A percentile compares a stretch with the other conserved stretches of the same genome.
These are phyloP conservation scores for Scleromitrula shiraiana DNA, from an alignment of 2,329 filamentous ascomycete genomes.

Conservation along the genomic window DNA sequence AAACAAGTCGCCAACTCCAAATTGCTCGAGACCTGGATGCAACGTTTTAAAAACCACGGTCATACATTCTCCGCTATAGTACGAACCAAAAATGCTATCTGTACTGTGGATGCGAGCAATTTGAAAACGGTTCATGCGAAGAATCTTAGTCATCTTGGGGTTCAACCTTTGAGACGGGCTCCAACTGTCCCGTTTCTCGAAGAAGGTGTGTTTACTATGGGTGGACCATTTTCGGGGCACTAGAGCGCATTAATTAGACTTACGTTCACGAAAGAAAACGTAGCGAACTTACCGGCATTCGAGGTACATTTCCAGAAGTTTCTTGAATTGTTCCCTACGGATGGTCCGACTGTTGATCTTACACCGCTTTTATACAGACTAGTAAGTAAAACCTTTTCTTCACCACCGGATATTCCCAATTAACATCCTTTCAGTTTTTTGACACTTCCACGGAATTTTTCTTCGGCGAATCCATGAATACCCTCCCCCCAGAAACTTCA, in stretches of 20 bases:
- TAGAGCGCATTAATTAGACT: constrained; percentile 39
- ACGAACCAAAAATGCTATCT: constrained; percentile 30
- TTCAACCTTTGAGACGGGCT: constrained; percentile 19
- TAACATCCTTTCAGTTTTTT: constrained; percentile 15
- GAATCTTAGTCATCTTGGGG: constrained; percentile 44
- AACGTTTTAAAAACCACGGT: neutral
- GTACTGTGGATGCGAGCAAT: constrained; percentile 44
- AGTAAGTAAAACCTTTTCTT: neutral
- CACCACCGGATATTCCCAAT: neutral
- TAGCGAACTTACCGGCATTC: constrained; percentile 59
- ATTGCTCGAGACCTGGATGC: neutral
- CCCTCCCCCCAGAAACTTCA: neutral
- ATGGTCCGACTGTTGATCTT: constrained; percentile 13
- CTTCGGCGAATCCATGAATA: constrained; percentile 44
- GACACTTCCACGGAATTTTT: constrained; percentile 36
- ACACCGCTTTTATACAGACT: neutral
- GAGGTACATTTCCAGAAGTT: constrained; percentile 44
- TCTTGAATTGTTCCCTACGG: neutral
- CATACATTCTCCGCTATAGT: neutral
- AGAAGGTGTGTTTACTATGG: constrained; percentile 7
- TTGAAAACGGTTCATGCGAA: constrained; percentile 45
- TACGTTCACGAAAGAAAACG: constrained; percentile 41
- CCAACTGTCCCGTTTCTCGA: constrained; percentile 5
- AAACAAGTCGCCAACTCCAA: constrained; percentile 28
- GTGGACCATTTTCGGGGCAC: constrained; percentile 8